A percentile compares a stretch with the other conserved stretches of the same genome.
phyloP scores from a whole-genome alignment of 441 rosid species.

The Croton setiger region DNA sequence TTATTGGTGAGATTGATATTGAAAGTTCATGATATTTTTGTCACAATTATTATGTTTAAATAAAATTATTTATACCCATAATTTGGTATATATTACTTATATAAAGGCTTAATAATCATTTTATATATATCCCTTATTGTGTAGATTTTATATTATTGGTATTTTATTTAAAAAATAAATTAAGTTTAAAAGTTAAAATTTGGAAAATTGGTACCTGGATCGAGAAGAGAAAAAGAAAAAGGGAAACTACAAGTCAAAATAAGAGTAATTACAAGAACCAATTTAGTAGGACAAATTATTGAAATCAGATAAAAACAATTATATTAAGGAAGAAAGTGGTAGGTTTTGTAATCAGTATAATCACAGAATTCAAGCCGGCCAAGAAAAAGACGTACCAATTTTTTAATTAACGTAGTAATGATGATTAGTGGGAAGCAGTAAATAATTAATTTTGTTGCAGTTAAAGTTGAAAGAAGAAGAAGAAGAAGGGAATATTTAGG shows the following conservation, averaged over 20 bases:
- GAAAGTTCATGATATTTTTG: background rate
- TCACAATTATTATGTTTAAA: background rate
- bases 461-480: background rate
- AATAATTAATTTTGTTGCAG: too few species aligned
- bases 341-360: conserved; percentile 10
- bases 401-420: too few species aligned
- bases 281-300: conserved; percentile 31
- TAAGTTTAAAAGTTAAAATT: too few species aligned
- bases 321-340: conserved; percentile 23
- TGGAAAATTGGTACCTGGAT: too few species aligned
- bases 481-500: conserved; percentile 9
- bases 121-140: too few species aligned
- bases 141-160: too few species aligned
- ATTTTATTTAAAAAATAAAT: too few species aligned
- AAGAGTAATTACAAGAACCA: conserved; percentile 36
- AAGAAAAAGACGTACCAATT: conserved; percentile 17
- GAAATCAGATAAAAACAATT: conserved; percentile 7
- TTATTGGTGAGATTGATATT: background rate
- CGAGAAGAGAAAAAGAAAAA: conserved; percentile 11
- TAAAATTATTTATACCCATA: too few species aligned
- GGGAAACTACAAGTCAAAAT: conserved; percentile 27
- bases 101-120: too few species aligned
- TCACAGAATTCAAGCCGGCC: background rate
- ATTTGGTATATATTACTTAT: too few species aligned
- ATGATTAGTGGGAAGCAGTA: too few species aligned